phyloP scores from a whole-genome alignment of 2,329 filamentous ascomycete species.

The Talaromyces sp. region DNA sequence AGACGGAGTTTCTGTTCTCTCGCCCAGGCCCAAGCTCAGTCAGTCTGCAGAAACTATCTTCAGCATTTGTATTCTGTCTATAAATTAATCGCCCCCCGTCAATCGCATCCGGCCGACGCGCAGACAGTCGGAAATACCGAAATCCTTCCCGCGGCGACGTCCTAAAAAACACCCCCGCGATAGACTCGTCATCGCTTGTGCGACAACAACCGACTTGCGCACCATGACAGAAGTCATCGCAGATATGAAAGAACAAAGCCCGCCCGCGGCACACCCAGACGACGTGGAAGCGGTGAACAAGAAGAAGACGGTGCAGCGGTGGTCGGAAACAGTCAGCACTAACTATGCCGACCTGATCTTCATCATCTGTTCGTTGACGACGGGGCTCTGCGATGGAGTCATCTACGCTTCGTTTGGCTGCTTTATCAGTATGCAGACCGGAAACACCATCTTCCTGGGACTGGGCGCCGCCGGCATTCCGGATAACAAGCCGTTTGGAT shows the following conservation, averaged over 20 bases:
- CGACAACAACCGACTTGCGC: neutral
- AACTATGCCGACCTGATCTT: constrained; percentile 34
- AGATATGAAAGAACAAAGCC: neutral
- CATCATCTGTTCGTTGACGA: constrained; percentile 36
- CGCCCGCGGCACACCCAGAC: neutral
- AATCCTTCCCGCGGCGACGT: neutral
- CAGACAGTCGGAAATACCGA: neutral
- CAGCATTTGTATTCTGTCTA: neutral
- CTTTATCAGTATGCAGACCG: constrained; percentile 46
- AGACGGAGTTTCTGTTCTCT: neutral
- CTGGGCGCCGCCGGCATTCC: constrained; percentile 41
- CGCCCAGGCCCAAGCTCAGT: neutral
- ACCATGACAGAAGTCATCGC: neutral
- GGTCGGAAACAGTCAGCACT: constrained; percentile 26
- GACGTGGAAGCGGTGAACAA: neutral
- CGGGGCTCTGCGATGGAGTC: constrained; percentile 42
- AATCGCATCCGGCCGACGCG: neutral
- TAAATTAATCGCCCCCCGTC: neutral
- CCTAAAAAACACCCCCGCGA: neutral
- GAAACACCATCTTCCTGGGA: constrained; percentile 46
- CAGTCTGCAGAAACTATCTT: neutral
- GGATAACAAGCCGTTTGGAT: constrained; percentile 35
- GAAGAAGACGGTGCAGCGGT: constrained; percentile 13
- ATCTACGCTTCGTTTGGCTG: constrained; percentile 45
- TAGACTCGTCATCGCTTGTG: neutral